Evolutionary conservation across 768 basidiomycete species (phyloP).

Genomic region (Leccinum truebloodii): DNA sequence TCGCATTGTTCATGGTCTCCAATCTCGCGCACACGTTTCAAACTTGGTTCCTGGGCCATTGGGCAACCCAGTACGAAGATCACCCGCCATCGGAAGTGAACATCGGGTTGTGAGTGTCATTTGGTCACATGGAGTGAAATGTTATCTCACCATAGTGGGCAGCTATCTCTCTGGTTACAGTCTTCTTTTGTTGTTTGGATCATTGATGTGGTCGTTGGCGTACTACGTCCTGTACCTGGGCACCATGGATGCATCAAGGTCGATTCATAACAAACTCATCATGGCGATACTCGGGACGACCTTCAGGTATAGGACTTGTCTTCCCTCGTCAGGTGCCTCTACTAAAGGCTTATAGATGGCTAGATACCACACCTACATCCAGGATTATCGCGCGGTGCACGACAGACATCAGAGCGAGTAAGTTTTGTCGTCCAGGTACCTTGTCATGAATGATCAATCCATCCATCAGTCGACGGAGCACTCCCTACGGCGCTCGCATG

Average conservation of each 20-base stretch:
- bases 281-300: constrained; percentile 3
- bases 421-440: background rate
- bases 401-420: constrained; percentile 5
- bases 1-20: constrained; percentile 2
- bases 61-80: constrained; percentile 7
- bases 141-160: background rate
- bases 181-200: background rate
- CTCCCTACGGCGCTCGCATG: background rate
- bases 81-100: constrained; percentile 2
- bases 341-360: background rate
- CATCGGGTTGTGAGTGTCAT: background rate
- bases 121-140: background rate
- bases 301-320: background rate
- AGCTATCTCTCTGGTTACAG: constrained; percentile 1
- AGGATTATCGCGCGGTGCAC: constrained; percentile 3
- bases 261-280: background rate
- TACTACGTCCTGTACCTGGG: background rate
- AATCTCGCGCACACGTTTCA: background rate
- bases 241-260: background rate
- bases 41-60: constrained; percentile 6
- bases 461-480: background rate
- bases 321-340: background rate
- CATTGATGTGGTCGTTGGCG: background rate
- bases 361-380: constrained; percentile 1
- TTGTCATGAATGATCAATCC: background rate